phyloP scores from a whole-genome alignment of 2,329 filamentous ascomycete genomes.

The Neodidymelliopsis sp. region DNA sequence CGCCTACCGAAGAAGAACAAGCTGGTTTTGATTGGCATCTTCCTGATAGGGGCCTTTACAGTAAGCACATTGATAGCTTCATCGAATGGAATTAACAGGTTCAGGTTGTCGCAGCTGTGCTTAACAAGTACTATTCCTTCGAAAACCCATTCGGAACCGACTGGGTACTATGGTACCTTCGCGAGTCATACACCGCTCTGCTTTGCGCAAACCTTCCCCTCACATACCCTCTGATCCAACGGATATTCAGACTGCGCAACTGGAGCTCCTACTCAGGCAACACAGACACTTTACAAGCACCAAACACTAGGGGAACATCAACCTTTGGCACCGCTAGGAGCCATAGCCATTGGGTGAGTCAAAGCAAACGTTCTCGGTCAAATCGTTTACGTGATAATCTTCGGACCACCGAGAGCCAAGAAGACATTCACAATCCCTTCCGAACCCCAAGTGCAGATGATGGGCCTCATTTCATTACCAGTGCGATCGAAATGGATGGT shows the following conservation, averaged over 20 bases:
- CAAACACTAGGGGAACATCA: slow-evolving; percentile 6
- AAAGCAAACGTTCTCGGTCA: slow-evolving; percentile 19
- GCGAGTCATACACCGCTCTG: slow-evolving; percentile 66
- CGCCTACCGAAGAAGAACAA: slow-evolving; percentile 59
- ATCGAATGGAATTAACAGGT: not conserved
- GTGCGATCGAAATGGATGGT: slow-evolving; percentile 35
- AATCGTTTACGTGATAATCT: slow-evolving; percentile 24
- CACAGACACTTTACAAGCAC: slow-evolving; percentile 7
- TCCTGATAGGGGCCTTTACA: slow-evolving; percentile 60
- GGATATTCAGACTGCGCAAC: slow-evolving; percentile 51
- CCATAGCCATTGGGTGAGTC: slow-evolving; percentile 22
- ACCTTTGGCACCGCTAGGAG: slow-evolving; percentile 9
- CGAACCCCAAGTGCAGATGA: slow-evolving; percentile 23
- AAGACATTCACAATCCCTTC: slow-evolving; percentile 29
- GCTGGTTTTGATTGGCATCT: slow-evolving; percentile 61
- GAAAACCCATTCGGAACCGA: slow-evolving; percentile 61
- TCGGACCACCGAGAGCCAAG: slow-evolving; percentile 31
- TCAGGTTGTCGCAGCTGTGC: slow-evolving; percentile 62
- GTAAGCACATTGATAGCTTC: slow-evolving; percentile 19
- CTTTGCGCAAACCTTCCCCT: slow-evolving; percentile 68
- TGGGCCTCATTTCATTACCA: slow-evolving; percentile 33
- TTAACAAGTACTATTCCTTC: slow-evolving; percentile 70
- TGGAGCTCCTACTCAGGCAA: slow-evolving; percentile 39
- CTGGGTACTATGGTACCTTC: slow-evolving; percentile 67
- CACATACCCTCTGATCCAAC: slow-evolving; percentile 64